These are phyloP conservation scores for Rhizopogon vesiculosus DNA, from an alignment of 768 basidiomycete genomes.

Conservation along the genomic window DNA sequence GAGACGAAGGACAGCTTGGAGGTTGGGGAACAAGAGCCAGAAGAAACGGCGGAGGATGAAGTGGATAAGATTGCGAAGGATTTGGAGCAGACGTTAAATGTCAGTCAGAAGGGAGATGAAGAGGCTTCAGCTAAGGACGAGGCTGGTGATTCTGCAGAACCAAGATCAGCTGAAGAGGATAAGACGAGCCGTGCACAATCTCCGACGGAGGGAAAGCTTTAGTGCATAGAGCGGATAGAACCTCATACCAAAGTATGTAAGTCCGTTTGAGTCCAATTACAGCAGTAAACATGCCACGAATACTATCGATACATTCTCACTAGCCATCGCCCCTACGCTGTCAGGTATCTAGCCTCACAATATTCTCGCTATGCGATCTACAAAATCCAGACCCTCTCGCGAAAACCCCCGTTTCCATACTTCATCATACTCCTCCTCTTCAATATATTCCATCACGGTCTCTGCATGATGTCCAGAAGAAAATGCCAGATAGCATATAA, in stretches of 20 bases:
- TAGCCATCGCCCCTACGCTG: neutral
- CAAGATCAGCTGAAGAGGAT: neutral
- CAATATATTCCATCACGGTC: conserved; percentile 17
- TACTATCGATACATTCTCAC: too few species aligned
- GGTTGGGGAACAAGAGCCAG: conserved; percentile 2
- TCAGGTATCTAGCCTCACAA: neutral
- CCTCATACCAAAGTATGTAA: too few species aligned
- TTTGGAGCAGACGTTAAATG: conserved; percentile 15
- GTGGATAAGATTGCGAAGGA: conserved; percentile 21
- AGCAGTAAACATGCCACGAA: too few species aligned
- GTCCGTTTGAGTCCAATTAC: too few species aligned
- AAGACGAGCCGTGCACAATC: neutral
- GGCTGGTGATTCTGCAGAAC: neutral
- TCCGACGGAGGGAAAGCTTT: conserved; percentile 8
- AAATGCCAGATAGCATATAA: conserved; percentile 25
- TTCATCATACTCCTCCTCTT: conserved; percentile 17
- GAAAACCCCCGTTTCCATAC: conserved; percentile 24
- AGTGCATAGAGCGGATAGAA: neutral
- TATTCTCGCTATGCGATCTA: conserved; percentile 19
- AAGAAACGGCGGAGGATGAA: conserved; percentile 13
- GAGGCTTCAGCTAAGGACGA: neutral
- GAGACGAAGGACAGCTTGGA: conserved; percentile 36
- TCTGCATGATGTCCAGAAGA: conserved; percentile 15
- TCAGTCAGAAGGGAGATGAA: neutral
- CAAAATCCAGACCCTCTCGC: conserved; percentile 19